Evolutionary conservation across 1,284 basidiomycete genomes (phyloP), one percentile per base, ranked within the genome.

Genomic region (Ustilago esculenta): DNA sequence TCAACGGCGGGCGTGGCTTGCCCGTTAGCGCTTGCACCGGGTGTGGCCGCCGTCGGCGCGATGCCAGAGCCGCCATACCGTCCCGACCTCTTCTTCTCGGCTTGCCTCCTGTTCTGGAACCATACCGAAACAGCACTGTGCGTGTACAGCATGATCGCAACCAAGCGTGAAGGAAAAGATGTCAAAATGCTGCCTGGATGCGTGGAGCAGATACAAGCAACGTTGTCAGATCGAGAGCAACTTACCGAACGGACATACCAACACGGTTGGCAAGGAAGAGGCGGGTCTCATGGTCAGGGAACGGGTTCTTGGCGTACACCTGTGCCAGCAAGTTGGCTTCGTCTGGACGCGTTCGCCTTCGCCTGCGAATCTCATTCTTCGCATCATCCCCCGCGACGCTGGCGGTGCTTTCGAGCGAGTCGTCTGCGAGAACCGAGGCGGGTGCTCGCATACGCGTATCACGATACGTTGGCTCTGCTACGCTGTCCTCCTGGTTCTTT

Each of bases 101-200:
- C 77, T 39, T 80, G 78, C 21, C 78, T 43, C 18, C 76, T 56
- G 56, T 80, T 80, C 54, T 80, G 78, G 53, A 80, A 80, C 78
- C 78, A 80, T 12, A 80, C 73, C 12, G 77, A 79, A 7, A 80
- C 74, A 15, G 68, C 64, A 46, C 65, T 68, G 60, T 33, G 2
- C 30, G 42, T 35, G 42, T 4, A 20, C 8, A 21, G 33, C 42
- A n/a, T 24, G 39, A n/a, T 36, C 23, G 35, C 11, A 17, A 15
- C 21, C 21, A 12, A 8, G 18, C 33, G 21, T n/a, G 14, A 7
- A 15, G 36, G 32, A 20, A 10, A 14, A 17, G 20, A 33, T 30
- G 47, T 58, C 37, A 58, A 54, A 43, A 35, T 20, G 17, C 18
- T 8, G 15, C 1, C n/a, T n/a, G n/a, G n/a, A n/a, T n/a, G n/a